These are phyloP conservation scores for Venturia nashicola DNA, from an alignment of 2,329 filamentous ascomycete species.

Conservation along the genomic window DNA sequence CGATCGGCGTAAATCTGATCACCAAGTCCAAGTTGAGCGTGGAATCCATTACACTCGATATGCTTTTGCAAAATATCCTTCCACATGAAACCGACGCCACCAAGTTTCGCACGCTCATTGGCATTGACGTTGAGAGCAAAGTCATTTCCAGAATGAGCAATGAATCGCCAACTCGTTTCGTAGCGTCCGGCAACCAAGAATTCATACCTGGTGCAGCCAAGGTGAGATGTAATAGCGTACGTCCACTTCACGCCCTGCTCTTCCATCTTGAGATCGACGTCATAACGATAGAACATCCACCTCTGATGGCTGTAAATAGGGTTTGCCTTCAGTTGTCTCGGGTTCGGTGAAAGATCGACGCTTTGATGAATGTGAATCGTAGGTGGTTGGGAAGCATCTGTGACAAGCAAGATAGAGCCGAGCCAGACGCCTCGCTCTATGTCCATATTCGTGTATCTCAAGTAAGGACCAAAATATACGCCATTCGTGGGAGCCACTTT, in stretches of 20 bases:
- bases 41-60: conserved; percentile 88
- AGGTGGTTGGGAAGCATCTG: conserved; percentile 80
- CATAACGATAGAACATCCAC: conserved; percentile 94
- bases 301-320: conserved; percentile 81
- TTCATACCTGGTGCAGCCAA: conserved; percentile 96
- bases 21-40: conserved; percentile 81
- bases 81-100: conserved; percentile 94
- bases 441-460: conserved; percentile 96
- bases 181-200: conserved; percentile 85
- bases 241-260: conserved; percentile 84
- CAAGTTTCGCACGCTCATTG: conserved; percentile 72
- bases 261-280: conserved; percentile 80
- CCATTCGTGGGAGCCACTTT: conserved; percentile 88
- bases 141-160: conserved; percentile 92
- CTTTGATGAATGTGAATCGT: conserved; percentile 94
- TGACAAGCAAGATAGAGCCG: conserved; percentile 86
- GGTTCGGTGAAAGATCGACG: conserved; percentile 82
- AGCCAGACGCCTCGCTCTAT: conserved; percentile 82
- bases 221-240: conserved; percentile 91
- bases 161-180: conserved; percentile 90
- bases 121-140: conserved; percentile 81
- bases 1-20: conserved; percentile 94
- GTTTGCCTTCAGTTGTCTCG: conserved; percentile 69
- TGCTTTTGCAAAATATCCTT: conserved; percentile 98
- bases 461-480: conserved; percentile 94